Conservation (phyloP, 23 red algal species). For the Gracilaria domingensis region DNA sequence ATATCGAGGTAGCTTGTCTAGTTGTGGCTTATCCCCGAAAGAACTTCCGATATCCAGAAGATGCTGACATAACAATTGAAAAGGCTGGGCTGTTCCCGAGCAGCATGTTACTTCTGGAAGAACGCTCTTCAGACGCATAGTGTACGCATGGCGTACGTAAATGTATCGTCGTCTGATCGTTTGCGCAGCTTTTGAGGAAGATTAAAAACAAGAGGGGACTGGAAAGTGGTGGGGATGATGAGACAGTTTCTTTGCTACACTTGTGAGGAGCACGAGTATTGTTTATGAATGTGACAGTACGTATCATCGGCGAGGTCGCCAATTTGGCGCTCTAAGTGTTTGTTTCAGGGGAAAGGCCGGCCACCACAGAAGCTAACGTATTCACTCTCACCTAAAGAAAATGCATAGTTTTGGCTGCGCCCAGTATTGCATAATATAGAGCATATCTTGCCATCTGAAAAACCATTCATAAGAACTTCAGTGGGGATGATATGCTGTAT, state of each 20-base stretch:
- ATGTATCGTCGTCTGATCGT: background rate
- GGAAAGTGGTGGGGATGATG: background rate
- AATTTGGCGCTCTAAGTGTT: background rate
- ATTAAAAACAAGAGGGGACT: background rate
- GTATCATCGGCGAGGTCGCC: background rate
- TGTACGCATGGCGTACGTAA: background rate
- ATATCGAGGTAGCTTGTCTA: conserved; percentile 79
- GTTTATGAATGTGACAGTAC: background rate
- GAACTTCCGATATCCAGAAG: conserved; percentile 85
- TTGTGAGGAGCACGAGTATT: background rate
- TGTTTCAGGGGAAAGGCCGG: background rate
- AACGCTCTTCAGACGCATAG: conserved; percentile 44
- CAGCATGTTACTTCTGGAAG: conserved; percentile 83
- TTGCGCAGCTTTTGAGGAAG: background rate
- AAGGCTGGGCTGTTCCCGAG: conserved; percentile 80
- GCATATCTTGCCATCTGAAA: too few species aligned
- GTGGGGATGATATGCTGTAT: too few species aligned
- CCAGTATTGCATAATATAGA: too few species aligned
- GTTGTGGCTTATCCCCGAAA: conserved; percentile 79
- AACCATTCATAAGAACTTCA: too few species aligned
- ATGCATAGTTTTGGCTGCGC: too few species aligned
- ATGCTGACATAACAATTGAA: conserved; percentile 72
- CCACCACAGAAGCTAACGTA: background rate
- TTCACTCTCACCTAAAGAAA: too few species aligned
- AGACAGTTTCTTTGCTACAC: background rate